These are phyloP conservation scores for Cercophora samala DNA, from an alignment of 495 filamentous ascomycete genomes.

Conservation along the genomic window DNA sequence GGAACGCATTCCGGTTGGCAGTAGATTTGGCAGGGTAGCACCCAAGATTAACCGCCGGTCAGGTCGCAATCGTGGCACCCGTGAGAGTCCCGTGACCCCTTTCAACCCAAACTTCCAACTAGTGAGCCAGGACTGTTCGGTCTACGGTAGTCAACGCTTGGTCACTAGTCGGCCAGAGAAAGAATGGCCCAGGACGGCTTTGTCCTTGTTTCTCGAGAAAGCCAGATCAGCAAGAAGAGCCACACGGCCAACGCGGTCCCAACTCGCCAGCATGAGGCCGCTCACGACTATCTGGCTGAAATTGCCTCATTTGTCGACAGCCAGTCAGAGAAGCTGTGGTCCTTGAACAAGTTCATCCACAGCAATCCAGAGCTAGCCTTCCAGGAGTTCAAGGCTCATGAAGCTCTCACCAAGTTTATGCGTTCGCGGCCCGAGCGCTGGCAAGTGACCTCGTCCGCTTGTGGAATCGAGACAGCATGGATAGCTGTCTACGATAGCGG, in stretches of 20 bases:
- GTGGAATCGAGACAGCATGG: conserved; percentile 55
- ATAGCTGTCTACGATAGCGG: conserved; percentile 52
- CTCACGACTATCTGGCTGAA: conserved; percentile 20
- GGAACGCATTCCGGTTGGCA: conserved; percentile 2
- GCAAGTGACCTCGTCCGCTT: conserved; percentile 53
- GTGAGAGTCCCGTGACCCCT: neutral
- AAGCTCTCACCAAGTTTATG: conserved; percentile 56
- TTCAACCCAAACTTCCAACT: neutral
- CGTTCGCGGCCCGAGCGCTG: conserved; percentile 46
- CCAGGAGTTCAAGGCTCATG: conserved; percentile 56
- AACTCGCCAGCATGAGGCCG: neutral
- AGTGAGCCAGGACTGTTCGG: neutral
- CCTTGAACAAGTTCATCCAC: conserved; percentile 53
- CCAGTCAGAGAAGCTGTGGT: conserved; percentile 38
- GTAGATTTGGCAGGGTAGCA: neutral
- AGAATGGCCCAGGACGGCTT: neutral
- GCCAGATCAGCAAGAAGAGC: neutral
- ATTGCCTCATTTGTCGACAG: conserved; percentile 40
- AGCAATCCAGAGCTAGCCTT: conserved; percentile 59
- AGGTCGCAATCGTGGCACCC: neutral
- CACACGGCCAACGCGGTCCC: neutral
- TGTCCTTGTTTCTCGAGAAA: conserved; percentile 4
- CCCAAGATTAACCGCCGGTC: neutral
- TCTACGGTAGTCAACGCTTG: neutral
- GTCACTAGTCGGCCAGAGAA: neutral